phyloP scores from a whole-genome alignment of 805 yeast species.

The Cyberlindnera sargentensis region DNA sequence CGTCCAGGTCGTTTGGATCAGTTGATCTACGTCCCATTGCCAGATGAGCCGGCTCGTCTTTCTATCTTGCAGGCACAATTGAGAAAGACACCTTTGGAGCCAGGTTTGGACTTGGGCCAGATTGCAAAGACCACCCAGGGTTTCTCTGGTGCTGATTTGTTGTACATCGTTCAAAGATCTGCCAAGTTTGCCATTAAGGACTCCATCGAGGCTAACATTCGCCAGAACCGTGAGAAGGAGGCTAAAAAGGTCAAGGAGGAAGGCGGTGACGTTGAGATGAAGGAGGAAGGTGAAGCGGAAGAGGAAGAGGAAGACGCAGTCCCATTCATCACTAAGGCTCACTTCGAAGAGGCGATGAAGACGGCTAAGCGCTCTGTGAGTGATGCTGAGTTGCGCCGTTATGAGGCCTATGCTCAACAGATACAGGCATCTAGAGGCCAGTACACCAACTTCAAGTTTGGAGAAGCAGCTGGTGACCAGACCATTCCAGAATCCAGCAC shows the following conservation, averaged over 20 bases:
- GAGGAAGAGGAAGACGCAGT: conserved; percentile 84
- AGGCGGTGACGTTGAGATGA: conserved; percentile 45
- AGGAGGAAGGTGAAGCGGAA: conserved; percentile 29
- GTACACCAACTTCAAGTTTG: conserved; percentile 82
- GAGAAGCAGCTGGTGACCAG: conserved; percentile 29
- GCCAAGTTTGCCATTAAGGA: conserved; percentile 99
- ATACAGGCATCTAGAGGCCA: conserved; percentile 95
- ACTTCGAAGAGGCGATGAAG: conserved; percentile 99
- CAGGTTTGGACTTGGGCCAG: conserved; percentile 82
- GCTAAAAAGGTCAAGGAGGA: conserved; percentile 31
- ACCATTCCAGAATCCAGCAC: conserved; percentile 34
- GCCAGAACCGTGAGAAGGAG: conserved; percentile 38
- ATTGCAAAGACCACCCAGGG: conserved; percentile 95
- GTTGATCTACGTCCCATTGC: conserved; percentile 96
- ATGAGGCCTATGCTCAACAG: conserved; percentile 97
- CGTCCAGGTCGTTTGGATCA: conserved; percentile 99
- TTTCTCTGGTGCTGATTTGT: conserved; percentile 98
- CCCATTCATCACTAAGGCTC: conserved; percentile 88
- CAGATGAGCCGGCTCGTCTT: conserved; percentile 90
- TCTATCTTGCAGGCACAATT: conserved; percentile 93
- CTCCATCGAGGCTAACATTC: conserved; percentile 77
- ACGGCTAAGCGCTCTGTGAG: conserved; percentile 97
- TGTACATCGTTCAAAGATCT: conserved; percentile 95
- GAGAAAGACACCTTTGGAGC: conserved; percentile 97
- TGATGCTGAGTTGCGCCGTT: conserved; percentile 96